These are phyloP conservation scores for Handroanthus guayacan DNA, from an alignment of 257 asterid species.

Conservation along the genomic window DNA sequence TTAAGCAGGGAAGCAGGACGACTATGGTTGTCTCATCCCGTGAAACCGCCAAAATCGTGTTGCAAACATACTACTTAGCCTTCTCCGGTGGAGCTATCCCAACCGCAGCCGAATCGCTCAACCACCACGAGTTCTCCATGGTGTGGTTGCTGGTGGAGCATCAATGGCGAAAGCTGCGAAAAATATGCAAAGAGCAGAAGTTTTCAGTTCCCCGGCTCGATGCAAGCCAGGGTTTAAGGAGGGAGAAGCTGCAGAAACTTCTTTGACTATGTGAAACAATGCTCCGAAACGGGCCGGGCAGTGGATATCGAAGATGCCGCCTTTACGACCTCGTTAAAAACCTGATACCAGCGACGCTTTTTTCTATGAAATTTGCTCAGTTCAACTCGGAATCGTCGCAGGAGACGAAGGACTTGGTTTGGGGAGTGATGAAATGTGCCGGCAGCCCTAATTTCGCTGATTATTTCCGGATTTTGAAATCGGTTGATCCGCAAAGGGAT, in stretches of 20 bases:
- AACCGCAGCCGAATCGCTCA: not conserved
- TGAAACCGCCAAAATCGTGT: conserved; percentile 35
- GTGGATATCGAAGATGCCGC: conserved; percentile 50
- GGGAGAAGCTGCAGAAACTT: conserved; percentile 45
- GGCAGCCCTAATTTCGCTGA: conserved; percentile 58
- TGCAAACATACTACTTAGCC: conserved; percentile 36
- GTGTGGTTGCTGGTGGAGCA: conserved; percentile 40
- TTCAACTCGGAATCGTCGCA: conserved; percentile 51
- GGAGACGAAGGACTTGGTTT: conserved; percentile 59
- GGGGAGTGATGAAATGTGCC: conserved; percentile 45
- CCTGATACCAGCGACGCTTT: conserved; percentile 56
- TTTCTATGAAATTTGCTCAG: conserved; percentile 58
- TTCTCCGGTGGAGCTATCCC: conserved; percentile 32
- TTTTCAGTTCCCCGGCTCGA: conserved; percentile 49
- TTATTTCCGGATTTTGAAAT: conserved; percentile 52
- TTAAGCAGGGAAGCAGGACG: conserved; percentile 40
- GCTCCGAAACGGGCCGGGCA: conserved; percentile 47
- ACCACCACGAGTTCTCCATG: conserved; percentile 37
- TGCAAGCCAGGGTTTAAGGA: conserved; percentile 40
- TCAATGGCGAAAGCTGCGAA: conserved; percentile 50
- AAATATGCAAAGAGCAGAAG: conserved; percentile 46
- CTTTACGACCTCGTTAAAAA: conserved; percentile 59
- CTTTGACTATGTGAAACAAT: conserved; percentile 37
- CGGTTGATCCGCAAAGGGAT: conserved; percentile 60
- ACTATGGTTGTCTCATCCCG: conserved; percentile 46